Percentiles rank a stretch among this genome's conserved stretches.
Conservation (phyloP, 1,284 basidiomycete species). For the Ustilago hordei region DNA sequence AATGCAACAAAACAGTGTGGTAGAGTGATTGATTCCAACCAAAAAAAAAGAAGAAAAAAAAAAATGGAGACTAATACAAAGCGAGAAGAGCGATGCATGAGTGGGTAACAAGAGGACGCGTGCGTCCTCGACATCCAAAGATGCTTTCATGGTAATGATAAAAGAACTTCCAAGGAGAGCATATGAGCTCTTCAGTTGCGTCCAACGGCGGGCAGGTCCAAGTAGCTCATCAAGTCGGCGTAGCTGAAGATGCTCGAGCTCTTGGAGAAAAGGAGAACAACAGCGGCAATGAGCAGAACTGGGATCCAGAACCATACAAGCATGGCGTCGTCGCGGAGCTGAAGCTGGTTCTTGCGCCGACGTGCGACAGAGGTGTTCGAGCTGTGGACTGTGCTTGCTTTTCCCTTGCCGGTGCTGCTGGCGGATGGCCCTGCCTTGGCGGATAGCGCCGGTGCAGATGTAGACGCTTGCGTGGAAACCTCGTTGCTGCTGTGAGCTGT, state of each 20-base stretch:
- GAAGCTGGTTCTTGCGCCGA: slow-evolving; percentile 38
- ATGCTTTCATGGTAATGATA: no score
- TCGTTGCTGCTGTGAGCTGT: slow-evolving; percentile 10
- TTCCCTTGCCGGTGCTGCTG: slow-evolving; percentile 12
- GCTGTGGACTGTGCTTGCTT: slow-evolving; percentile 14
- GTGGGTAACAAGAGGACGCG: neutral
- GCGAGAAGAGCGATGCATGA: neutral
- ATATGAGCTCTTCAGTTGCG: slow-evolving; percentile 25
- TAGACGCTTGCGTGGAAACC: slow-evolving; percentile 54
- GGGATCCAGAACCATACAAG: slow-evolving; percentile 93
- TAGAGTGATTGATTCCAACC: neutral
- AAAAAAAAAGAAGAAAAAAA: neutral
- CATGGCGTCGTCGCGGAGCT: slow-evolving; percentile 82
- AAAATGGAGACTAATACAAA: neutral
- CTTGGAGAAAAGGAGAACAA: slow-evolving; percentile 69
- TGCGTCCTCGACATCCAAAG: no score
- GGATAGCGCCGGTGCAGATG: slow-evolving; percentile 26
- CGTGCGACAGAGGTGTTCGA: slow-evolving; percentile 21
- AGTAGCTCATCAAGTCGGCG: slow-evolving; percentile 56
- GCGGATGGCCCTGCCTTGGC: slow-evolving; percentile 12
- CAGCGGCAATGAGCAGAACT: slow-evolving; percentile 73
- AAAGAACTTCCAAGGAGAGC: neutral
- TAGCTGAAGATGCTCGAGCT: slow-evolving; percentile 61
- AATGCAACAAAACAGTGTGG: neutral
- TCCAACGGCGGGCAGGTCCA: slow-evolving; percentile 50